Conservation (phyloP, 768 basidiomycete species). For the Multifurca ochricompacta region DNA sequence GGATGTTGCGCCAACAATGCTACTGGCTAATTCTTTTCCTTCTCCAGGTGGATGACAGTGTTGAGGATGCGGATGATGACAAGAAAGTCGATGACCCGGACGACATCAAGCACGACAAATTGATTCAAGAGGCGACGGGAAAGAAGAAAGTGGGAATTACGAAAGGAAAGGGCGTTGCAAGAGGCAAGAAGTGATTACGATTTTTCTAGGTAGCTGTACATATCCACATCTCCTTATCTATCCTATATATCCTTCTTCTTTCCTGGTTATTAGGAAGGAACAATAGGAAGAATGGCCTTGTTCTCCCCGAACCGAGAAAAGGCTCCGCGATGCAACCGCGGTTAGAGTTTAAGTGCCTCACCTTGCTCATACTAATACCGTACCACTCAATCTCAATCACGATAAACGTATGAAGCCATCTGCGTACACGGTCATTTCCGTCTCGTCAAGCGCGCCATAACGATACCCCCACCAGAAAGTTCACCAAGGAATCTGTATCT, state of each 20-base stretch:
- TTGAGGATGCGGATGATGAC: slow-evolving; percentile 22
- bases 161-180: slow-evolving; percentile 13
- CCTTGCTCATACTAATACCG: too few relatives aligned
- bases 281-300: too few relatives aligned
- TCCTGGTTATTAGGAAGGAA: neutral
- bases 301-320: neutral
- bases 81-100: slow-evolving; percentile 20
- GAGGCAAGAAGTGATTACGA: slow-evolving; percentile 12
- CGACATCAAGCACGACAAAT: slow-evolving; percentile 28
- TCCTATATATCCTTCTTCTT: slow-evolving; percentile 3
- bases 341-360: too few relatives aligned
- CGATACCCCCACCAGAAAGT: neutral
- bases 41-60: slow-evolving; percentile 18
- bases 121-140: slow-evolving; percentile 23
- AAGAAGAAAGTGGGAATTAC: slow-evolving; percentile 10
- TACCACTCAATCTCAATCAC: neutral
- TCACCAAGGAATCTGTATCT: neutral
- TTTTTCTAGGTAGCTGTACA: neutral
- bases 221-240: neutral
- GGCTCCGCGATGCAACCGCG: neutral
- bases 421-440: neutral
- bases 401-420: neutral
- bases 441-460: neutral
- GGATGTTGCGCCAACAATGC: neutral
- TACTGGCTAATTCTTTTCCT: neutral